Conservation (phyloP, 2,329 filamentous ascomycete genomes). For the Decorospora gaudefroyi region DNA sequence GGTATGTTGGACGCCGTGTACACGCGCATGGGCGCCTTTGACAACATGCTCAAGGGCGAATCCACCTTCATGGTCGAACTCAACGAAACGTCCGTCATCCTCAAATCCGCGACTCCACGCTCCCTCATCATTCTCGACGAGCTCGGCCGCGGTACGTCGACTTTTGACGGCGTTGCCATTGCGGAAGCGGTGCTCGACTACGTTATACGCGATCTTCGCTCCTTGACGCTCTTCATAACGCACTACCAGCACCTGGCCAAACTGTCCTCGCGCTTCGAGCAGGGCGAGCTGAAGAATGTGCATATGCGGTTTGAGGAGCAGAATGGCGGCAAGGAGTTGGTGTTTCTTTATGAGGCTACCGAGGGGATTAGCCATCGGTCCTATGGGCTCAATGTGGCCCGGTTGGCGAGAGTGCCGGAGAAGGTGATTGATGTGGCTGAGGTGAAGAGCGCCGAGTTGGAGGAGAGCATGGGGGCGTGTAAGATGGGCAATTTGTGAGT, state of each 20-base stretch:
- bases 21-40: conserved; percentile 93
- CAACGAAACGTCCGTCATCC: conserved; percentile 86
- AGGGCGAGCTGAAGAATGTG: conserved; percentile 75
- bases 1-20: conserved; percentile 90
- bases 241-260: conserved; percentile 90
- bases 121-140: conserved; percentile 93
- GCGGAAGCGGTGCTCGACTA: conserved; percentile 88
- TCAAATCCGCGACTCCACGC: conserved; percentile 83
- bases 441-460: conserved; percentile 78
- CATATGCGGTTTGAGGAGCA: conserved; percentile 80
- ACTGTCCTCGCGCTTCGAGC: conserved; percentile 69
- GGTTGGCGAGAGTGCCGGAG: conserved; percentile 78
- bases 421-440: conserved; percentile 77
- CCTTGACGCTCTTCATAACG: conserved; percentile 92
- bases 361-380: conserved; percentile 91
- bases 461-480: conserved; percentile 59
- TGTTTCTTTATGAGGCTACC: conserved; percentile 90
- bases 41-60: conserved; percentile 94
- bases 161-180: conserved; percentile 95
- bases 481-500: conserved; percentile 44
- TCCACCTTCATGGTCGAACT: conserved; percentile 98
- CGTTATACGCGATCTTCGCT: conserved; percentile 72
- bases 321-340: conserved; percentile 71
- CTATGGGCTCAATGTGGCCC: conserved; percentile 91
- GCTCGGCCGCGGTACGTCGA: conserved; percentile 88